A percentile compares a stretch with the other conserved stretches of the same genome.
These are phyloP conservation scores for Venturia aucupariae DNA, from an alignment of 2,329 filamentous ascomycete genomes.

Conservation along the genomic window DNA sequence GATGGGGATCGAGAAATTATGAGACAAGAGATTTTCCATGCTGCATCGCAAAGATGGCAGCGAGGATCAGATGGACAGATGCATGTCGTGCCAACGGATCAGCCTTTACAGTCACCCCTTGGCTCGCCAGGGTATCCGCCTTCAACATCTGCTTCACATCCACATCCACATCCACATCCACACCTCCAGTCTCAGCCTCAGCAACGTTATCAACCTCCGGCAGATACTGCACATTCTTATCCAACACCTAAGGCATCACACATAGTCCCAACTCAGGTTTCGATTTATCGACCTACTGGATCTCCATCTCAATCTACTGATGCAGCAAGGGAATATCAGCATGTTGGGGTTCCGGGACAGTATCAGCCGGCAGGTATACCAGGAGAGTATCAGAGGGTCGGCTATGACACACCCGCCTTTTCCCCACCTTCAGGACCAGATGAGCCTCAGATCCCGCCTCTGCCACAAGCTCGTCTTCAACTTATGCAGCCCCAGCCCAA, in stretches of 20 bases:
- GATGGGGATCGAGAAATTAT: conserved; percentile 11
- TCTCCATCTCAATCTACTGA: not conserved
- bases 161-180: not conserved
- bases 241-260: not conserved
- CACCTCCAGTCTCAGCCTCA: not conserved
- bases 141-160: not conserved
- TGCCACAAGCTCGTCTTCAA: conserved; percentile 5
- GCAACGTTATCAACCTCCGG: not conserved
- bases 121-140: not conserved
- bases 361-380: not conserved
- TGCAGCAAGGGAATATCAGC: not conserved
- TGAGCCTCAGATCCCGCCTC: conserved; percentile 11
- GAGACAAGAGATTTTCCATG: conserved; percentile 13
- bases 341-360: not conserved
- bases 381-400: not conserved
- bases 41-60: conserved; percentile 10
- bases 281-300: not conserved
- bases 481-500: conserved; percentile 12
- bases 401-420: not conserved
- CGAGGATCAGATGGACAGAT: conserved; percentile 12
- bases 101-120: conserved; percentile 3
- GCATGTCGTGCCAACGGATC: not conserved
- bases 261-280: not conserved
- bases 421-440: not conserved
- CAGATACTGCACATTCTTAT: not conserved